Base-by-base conservation (phyloP, 1,284 basidiomycete species). In the Rhodotorula mucilaginosa region DNA sequence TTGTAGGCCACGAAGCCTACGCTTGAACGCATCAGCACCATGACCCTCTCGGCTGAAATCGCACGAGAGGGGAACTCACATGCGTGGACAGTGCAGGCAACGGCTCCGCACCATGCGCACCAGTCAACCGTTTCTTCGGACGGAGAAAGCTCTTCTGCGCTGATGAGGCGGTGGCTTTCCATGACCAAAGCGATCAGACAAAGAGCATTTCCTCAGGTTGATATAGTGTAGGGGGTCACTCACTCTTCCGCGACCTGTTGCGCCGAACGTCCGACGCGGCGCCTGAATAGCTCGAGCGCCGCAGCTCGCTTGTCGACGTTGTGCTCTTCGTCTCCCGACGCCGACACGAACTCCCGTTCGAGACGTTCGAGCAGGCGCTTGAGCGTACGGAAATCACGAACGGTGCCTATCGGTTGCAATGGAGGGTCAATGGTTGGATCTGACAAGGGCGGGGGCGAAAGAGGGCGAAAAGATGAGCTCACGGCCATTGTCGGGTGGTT, bases 101-200 rank as follows among this genome's bases (percentile, higher is more conserved):
- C 18, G 23, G 64, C 56, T 6, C 64, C 64, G 47, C 64, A 65
- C 31, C 58, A n/a, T n/a, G 31, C 10, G 31, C 64, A 65, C 26
- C 46, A 29, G 13, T 64, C 52, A 46, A 15, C 54, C 6, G 15
- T 10, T 8, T 57, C 63, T 6, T 18, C 44, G 13, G 15, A 23
- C 26, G 26, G 13, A 34, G 19, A 10, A n/a, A 34, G 10, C 44
- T 47, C 12, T 21, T 47, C 44, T 26, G 39, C 54, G 44, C 23
- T 29, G 21, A 64, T 64, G 8, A 57, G 49, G 12, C 63, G 52
- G 54, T 57, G 34, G 12, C 54, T 56, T n/a, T 26, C 18, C 13
- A 10, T 29, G 26, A 16, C 4, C 12, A 29, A 15, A 16, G 26
- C 12, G 54, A 15, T 26, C 15, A 29, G 26, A 16, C 5, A 29